Evolutionary conservation across 495 filamentous ascomycete species (phyloP).

Genomic region (Friedmanniomyces endolithicus): DNA sequence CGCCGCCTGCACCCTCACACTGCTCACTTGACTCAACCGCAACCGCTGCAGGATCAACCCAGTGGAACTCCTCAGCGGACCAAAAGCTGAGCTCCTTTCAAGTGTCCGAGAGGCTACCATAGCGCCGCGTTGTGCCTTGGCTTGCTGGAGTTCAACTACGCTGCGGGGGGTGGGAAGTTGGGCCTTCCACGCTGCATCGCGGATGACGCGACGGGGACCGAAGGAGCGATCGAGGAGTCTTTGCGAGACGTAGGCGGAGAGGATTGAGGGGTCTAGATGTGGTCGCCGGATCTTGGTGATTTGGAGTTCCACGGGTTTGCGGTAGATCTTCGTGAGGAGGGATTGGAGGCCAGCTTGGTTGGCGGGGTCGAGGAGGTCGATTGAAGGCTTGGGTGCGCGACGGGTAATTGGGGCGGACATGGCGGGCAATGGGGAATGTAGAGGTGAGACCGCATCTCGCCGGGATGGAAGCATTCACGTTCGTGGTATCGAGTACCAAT

Average conservation of each 20-base stretch:
- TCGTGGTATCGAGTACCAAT: neutral
- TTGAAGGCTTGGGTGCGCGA: neutral
- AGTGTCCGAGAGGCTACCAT: neutral
- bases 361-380: constrained; percentile 7
- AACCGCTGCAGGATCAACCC: constrained; percentile 6
- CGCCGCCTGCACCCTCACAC: constrained; percentile 14
- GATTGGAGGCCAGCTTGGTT: constrained; percentile 14
- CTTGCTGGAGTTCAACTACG: constrained; percentile 10
- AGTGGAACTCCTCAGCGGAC: neutral
- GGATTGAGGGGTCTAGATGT: constrained; percentile 15
- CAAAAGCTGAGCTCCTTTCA: neutral
- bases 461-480: too few relatives aligned
- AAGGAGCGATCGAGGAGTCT: constrained; percentile 7
- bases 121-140: neutral
- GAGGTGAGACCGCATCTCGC: too few relatives aligned
- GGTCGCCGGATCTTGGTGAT: constrained; percentile 11
- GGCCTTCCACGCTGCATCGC: constrained; percentile 21
- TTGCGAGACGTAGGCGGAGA: constrained; percentile 12
- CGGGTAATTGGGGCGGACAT: neutral
- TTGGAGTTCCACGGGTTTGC: constrained; percentile 17
- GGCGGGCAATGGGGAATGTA: neutral
- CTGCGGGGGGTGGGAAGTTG: constrained; percentile 6
- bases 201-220: constrained; percentile 10
- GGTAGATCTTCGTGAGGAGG: constrained; percentile 16
- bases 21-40: constrained; percentile 13